Evolutionary conservation across 164 flowering plant genomes (phyloP).

Genomic region (Chimonanthus praecox): DNA sequence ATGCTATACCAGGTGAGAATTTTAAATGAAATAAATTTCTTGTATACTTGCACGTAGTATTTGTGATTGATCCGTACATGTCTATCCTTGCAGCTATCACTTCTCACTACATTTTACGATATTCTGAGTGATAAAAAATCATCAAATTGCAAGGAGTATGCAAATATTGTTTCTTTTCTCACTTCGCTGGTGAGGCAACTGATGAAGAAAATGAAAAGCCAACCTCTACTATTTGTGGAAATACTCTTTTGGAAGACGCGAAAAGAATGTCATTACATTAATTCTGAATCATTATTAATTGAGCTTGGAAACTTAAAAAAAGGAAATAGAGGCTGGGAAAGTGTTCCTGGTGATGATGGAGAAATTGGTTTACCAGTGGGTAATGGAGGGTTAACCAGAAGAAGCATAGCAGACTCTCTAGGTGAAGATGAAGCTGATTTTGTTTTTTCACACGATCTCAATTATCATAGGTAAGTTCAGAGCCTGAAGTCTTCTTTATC

Average conservation of each 20-base stretch:
- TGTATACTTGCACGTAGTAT: background rate
- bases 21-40: conserved; percentile 1
- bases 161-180: conserved; percentile 59
- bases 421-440: conserved; percentile 95
- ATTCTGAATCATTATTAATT: conserved; percentile 53
- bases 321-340: conserved; percentile 30
- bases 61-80: conserved; percentile 7
- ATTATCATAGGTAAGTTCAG: conserved; percentile 38
- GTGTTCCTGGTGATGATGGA: conserved; percentile 26
- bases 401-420: conserved; percentile 85
- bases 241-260: conserved; percentile 86
- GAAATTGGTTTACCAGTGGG: conserved; percentile 31
- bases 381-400: conserved; percentile 26
- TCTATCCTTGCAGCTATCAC: conserved; percentile 69
- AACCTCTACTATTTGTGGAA: conserved; percentile 91
- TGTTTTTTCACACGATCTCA: conserved; percentile 27
- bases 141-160: conserved; percentile 53
- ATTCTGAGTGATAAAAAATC: conserved; percentile 83
- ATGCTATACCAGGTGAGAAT: conserved; percentile 85
- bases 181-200: conserved; percentile 63
- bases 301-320: conserved; percentile 55
- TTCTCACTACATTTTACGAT: conserved; percentile 57
- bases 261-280: conserved; percentile 73
- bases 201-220: conserved; percentile 72
- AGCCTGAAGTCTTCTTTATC: conserved; percentile 2